Evolutionary conservation across 2,329 filamentous ascomycete genomes (phyloP), one percentile per base, ranked within the genome.

Genomic region (Trichoderma arundinaceum): DNA sequence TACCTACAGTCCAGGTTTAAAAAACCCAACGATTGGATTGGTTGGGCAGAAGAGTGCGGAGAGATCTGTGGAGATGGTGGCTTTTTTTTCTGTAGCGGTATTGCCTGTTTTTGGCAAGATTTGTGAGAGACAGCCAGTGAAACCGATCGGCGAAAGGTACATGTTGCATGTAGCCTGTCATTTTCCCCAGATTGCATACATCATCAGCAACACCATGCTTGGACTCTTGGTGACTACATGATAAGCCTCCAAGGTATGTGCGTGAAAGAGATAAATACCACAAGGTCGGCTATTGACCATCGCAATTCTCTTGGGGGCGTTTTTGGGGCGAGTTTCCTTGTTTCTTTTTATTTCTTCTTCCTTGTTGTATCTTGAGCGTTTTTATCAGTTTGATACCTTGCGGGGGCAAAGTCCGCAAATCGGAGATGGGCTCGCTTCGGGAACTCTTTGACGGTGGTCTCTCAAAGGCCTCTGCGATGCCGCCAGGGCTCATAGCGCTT

Each of bases 51-150:
- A 8, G 44, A 46, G 52, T 54, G 52, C 52, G 52, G 52, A 38
- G 49, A 54, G 60, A 63, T 54, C 60, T 63, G 60, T 63, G 60
- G 60, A 54, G 60, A 54, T 63, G 49, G 39, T 54, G 49, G 57
- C 46, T 28, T 49, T 49, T 28, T 44, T 28, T 13, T 22, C 13
- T 63, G 60, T 63, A 54, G 48, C 22, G 38, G 33, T 53, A 63
- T 54, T 63, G 60, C 60, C 60, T 54, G 32, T 32, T 54, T 63
- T 43, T 41, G 49, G 60, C 19, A 63, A 38, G 33, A 53, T 5
- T n/a, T 17, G 13, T 7, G 53, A 41, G 59, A 62, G 28, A 54
- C 28, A 10, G 15, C 5, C 1, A 54, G 35, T 12, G 33, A 39
- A 41, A 28, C 22, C 22, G 22, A 28, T 28, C 22, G 22, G 22